Base-by-base conservation (phyloP, 2,329 filamentous ascomycete species). In the Trichoderma afroharzianum region DNA sequence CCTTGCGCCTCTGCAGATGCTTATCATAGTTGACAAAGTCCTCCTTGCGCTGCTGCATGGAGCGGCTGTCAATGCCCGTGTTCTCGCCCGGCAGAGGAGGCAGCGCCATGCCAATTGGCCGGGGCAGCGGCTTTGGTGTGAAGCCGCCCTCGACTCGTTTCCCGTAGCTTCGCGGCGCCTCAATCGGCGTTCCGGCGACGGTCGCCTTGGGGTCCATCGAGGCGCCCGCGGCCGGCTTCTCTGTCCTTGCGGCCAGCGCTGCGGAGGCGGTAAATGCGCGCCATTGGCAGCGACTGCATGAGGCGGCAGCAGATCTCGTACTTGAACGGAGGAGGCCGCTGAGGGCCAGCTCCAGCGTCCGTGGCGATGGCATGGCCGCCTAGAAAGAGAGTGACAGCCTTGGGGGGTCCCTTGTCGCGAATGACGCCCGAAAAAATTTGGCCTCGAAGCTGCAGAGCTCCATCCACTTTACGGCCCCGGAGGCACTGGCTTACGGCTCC, bases 21-120 rank as follows among this genome's bases (percentile, higher is more conserved):
- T 93, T 95, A 72, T 96, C 91, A 78, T 93, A 95, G 81, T 96
- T 86, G 74, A 93, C 90, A 79, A 97, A 94, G 79, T 97, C 94
- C 74, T 93, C 90, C 53, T 91, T 87, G 63, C 90, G 88, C 82
- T 97, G 86, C 73, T 85, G 85, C 73, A 92, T 80, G 1, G 90
- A 86, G 53, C 95, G 90, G 21, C 76, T 78, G 77, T 97, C 93
- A 73, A 92, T 81, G 68, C 94, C 94, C 2, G 90, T 91, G 82
- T 98, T 98, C 80, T 98, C 91, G 72, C 94, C 94, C 14, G 88
- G 83, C 71, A 86, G 83, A 0, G 96, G 96, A 2, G 94, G 92
- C 47, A 88, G 82, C 12, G 86, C 85, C 81, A 97, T 89, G 73
- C 96, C 96, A 75, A 99, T 95, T 15, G 96, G 95, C 47, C 93